Conservation (phyloP, 805 yeast genomes). For the Teunomyces aglyptinius region DNA sequence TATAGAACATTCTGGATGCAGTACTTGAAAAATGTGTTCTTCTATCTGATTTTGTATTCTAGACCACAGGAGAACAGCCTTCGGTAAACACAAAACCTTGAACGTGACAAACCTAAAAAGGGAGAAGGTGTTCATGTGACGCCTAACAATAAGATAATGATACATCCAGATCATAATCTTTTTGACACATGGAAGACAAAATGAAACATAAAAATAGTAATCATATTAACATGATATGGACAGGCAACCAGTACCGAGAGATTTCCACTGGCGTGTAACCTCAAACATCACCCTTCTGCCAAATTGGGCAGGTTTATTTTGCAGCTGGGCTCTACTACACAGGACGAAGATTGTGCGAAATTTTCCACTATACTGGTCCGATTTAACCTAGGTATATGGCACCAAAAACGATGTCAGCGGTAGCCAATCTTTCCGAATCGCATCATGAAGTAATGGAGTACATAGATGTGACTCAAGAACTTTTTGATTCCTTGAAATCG, state of each 20-base stretch:
- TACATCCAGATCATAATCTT: background rate
- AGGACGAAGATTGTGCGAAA: constrained; percentile 1
- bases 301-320: background rate
- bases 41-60: background rate
- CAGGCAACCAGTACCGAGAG: too few species aligned
- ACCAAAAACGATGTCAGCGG: background rate
- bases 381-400: background rate
- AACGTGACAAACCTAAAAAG: background rate
- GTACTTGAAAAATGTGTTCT: background rate
- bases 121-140: background rate
- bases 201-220: too few species aligned
- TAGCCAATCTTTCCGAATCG: background rate
- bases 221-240: too few species aligned
- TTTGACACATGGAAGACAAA: too few species aligned
- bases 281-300: background rate
- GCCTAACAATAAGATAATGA: background rate
- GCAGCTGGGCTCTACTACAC: constrained; percentile 3
- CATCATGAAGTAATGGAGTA: constrained; percentile 10
- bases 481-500: constrained; percentile 38
- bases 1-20: background rate
- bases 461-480: constrained; percentile 56
- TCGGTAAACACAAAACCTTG: background rate
- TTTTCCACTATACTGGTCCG: background rate
- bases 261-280: too few species aligned
- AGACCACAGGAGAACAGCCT: background rate